Base-by-base conservation (phyloP, 2,329 filamentous ascomycete species). In the Magnaporthales sp. region DNA sequence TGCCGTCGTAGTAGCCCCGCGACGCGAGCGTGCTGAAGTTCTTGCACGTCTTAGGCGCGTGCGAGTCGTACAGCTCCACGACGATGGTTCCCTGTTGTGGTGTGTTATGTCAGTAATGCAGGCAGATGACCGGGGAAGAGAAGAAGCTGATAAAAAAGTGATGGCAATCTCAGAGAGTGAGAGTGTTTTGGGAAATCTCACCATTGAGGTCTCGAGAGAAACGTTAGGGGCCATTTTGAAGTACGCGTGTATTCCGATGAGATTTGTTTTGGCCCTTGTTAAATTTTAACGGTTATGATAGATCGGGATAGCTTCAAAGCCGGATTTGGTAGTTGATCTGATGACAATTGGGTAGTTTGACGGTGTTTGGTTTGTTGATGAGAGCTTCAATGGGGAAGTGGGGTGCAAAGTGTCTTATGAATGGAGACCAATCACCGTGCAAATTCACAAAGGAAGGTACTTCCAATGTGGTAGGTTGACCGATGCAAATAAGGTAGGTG, bases 1-100 rank as follows among this genome's bases (percentile, higher is more conserved):
- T 87, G 75, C 80, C 82, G 80, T 95, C 87, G 85, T 97, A 99
- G 86, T 97, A 98, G 72, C 91, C 91, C 72, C 93, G 86, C 69
- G 85, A 81, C 24, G 89, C 87, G 65, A 98, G 91, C 4, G 90
- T 91, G 29, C 84, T 77, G 80, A 98, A 98, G 84, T 98, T 97
- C 68, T 84, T 86, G 85, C 92, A 96, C 27, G 93, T 93, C 77
- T 89, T 91, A 54, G 95, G 94, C 22, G 94, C 94, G 80, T 98
- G 93, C 29, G 85, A 78, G 64, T 86, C 90, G 86, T 98, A 98
- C 68, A 99, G 91, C 80, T 99, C 95, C 69, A 98, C 79, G 68
- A 86, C 86, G 76, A 99, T 90, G 62, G 86, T 85, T 77, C 95
- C 93, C 93, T 96, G 71, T 96, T 91, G 65, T 97, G 85, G 10